phyloP scores from a whole-genome alignment of 768 basidiomycete genomes.

The Kwoniella dejecticola region DNA sequence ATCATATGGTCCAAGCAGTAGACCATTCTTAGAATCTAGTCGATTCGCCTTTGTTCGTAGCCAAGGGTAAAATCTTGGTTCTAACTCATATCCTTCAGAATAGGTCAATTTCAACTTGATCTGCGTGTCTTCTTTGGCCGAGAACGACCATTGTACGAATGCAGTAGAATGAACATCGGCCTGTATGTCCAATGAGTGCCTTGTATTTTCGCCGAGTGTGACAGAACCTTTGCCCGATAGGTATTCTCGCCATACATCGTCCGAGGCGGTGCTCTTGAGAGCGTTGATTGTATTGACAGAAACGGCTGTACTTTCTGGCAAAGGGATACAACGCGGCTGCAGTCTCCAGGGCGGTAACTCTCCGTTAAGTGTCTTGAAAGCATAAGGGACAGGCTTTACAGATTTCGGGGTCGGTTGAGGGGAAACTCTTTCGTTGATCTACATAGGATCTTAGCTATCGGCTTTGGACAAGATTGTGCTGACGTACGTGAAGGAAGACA shows the following conservation, averaged over 20 bases:
- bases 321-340: constrained; percentile 7
- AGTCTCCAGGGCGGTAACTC: constrained; percentile 22
- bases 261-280: neutral
- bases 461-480: neutral
- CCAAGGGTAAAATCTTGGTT: constrained; percentile 19
- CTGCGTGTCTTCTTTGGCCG: neutral
- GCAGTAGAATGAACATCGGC: constrained; percentile 36
- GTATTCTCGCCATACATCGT: constrained; percentile 3
- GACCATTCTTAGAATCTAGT: constrained; percentile 14
- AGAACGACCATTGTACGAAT: constrained; percentile 21
- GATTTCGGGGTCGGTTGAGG: neutral
- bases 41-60: constrained; percentile 19
- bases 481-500: constrained; percentile 25
- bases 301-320: constrained; percentile 13
- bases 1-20: constrained; percentile 17
- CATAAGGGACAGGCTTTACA: constrained; percentile 14
- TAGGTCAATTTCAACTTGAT: constrained; percentile 28
- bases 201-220: neutral
- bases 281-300: constrained; percentile 6
- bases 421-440: constrained; percentile 24
- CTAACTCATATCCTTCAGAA: constrained; percentile 36
- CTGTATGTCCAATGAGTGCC: constrained; percentile 25
- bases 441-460: neutral
- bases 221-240: neutral
- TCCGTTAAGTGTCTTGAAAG: constrained; percentile 18